Evolutionary conservation across 176 grass and related monocot genomes (phyloP).

Genomic region (Carex cristatella): DNA sequence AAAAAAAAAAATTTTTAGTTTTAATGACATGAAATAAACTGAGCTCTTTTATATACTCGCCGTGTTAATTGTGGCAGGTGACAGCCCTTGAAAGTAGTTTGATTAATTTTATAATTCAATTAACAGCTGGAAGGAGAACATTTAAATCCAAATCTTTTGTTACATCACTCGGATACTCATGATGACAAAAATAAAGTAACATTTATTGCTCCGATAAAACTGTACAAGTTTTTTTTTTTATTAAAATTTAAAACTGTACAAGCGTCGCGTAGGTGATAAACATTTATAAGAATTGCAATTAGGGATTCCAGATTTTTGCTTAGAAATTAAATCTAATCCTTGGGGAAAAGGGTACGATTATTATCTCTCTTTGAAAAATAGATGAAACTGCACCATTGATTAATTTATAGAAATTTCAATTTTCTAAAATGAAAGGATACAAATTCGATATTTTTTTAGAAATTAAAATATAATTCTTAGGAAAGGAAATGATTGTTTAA

Average conservation of each 20-base stretch:
- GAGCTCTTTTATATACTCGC: not conserved
- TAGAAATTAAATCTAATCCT: no score
- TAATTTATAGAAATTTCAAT: no score
- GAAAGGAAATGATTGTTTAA: no score
- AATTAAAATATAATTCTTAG: no score
- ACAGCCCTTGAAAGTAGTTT: not conserved
- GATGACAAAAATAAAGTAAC: not conserved
- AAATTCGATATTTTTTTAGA: no score
- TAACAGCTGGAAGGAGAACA: not conserved
- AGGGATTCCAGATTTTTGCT: no score
- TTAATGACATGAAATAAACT: not conserved
- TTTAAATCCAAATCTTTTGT: not conserved
- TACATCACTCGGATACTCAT: not conserved
- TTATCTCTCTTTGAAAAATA: no score
- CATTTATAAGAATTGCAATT: not conserved
- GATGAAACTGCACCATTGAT: no score
- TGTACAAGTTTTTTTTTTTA: not conserved
- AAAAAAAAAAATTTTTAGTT: not conserved
- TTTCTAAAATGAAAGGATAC: no score
- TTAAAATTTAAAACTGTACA: not conserved
- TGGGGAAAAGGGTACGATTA: no score
- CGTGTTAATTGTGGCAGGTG: not conserved
- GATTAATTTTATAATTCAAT: not conserved
- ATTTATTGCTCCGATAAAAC: not conserved
- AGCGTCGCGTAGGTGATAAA: not conserved